Evolutionary conservation across 768 basidiomycete genomes (phyloP).

Genomic region (Kwoniella sp.): DNA sequence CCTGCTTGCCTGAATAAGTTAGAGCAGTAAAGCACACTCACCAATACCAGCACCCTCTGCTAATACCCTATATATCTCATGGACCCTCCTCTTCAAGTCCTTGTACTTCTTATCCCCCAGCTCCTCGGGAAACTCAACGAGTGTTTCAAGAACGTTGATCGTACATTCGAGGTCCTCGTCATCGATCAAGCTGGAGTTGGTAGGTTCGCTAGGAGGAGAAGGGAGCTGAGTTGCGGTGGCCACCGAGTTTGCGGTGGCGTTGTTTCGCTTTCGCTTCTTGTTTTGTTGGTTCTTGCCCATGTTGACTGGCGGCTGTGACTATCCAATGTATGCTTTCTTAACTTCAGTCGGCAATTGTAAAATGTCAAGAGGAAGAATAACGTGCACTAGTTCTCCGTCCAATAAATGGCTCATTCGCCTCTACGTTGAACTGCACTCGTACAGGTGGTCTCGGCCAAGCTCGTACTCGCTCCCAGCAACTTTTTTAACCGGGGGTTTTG

Average conservation of each 20-base stretch:
- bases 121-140: constrained; percentile 43
- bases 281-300: constrained; percentile 33
- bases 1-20: too few species aligned
- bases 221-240: constrained; percentile 2
- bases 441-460: too few species aligned
- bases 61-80: constrained; percentile 46
- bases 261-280: constrained; percentile 31
- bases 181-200: constrained; percentile 23
- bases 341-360: too few species aligned
- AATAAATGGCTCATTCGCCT: too few species aligned
- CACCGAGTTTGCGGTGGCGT: neutral
- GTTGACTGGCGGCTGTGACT: neutral
- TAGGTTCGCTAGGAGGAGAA: constrained; percentile 15
- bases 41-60: constrained; percentile 39
- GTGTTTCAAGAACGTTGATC: constrained; percentile 35
- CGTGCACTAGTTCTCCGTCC: too few species aligned
- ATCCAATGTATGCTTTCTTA: too few species aligned
- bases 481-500: too few species aligned
- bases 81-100: constrained; percentile 45
- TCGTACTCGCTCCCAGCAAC: too few species aligned
- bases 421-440: too few species aligned
- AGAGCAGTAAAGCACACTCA: constrained; percentile 2
- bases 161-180: constrained; percentile 47
- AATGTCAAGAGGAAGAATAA: too few species aligned
- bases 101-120: constrained; percentile 40